A percentile compares a stretch with the other conserved stretches of the same genome.
Evolutionary conservation across 495 filamentous ascomycete species (phyloP).

Genomic region (Penicillium pancosmium): DNA sequence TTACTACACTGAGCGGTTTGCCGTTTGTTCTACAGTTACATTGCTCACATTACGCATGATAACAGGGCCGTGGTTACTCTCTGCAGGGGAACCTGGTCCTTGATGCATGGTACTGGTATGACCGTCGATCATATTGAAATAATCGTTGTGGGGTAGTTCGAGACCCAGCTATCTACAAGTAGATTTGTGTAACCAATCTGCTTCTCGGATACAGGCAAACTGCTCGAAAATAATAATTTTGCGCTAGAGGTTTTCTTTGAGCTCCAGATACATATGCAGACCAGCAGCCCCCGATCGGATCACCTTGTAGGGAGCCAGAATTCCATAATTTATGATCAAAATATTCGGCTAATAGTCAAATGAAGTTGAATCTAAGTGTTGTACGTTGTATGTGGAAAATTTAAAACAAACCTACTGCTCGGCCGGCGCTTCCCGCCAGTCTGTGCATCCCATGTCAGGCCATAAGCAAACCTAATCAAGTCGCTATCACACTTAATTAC

Average conservation of each 20-base stretch:
- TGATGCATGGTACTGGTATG: constrained; percentile 9
- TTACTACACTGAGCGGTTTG: neutral
- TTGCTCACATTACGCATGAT: constrained; percentile 1
- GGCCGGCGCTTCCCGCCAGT: neutral
- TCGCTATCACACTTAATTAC: neutral
- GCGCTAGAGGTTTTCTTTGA: neutral
- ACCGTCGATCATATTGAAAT: constrained; percentile 1
- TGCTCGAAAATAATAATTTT: neutral
- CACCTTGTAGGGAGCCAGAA: neutral
- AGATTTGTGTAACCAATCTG: constrained; percentile 13
- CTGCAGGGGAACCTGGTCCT: constrained; percentile 7
- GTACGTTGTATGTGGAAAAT: neutral
- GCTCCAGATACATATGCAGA: neutral
- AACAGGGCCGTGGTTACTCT: constrained; percentile 7
- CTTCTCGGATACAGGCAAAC: neutral
- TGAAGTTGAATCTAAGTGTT: neutral
- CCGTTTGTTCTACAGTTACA: constrained; percentile 25
- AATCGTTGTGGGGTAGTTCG: constrained; percentile 7
- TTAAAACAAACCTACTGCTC: constrained; percentile 1
- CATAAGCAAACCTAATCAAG: neutral
- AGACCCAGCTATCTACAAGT: neutral
- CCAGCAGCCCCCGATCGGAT: neutral
- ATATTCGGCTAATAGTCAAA: neutral
- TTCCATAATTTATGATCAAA: neutral
- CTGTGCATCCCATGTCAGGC: constrained; percentile 2